Evolutionary conservation across 1,284 basidiomycete genomes (phyloP), one percentile per base, ranked within the genome.

Genomic region (Ustilago curta): DNA sequence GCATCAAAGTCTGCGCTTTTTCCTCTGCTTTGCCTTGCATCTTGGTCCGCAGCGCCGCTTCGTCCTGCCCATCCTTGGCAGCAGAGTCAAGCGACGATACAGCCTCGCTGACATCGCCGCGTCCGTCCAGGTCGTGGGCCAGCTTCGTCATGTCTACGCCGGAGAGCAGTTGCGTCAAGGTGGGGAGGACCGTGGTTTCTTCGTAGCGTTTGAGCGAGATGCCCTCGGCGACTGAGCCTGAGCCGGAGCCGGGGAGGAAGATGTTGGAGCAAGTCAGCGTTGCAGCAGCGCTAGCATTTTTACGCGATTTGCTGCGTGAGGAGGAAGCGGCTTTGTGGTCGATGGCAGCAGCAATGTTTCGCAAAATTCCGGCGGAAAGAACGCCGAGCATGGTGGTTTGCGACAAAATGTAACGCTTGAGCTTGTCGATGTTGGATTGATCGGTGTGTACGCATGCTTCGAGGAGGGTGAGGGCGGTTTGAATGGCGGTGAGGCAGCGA

Each of bases 351-450:
- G 68, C 65, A 18, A 70, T 47, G 54, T 77, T 77, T 39, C 77
- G 62, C 29, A 81, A 66, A 9, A 67, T 50, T 21, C 70, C 75
- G 16, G 65, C 55, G 5, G 67, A 69, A 7, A 77, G 66, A 16
- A 70, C 69, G 19, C 72, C 77, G 23, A 81, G 73, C 67, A 77
- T 71, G 7, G 79, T 78, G 25, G 68, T 53, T 25, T 69, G 63
- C 21, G 70, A 70, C 8, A 71, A 55, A 8, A 76, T 39, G 52
- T 67, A 71, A 43, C 73, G 73, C 51, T 71, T 68, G 32, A 76
- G 58, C 51, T 71, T 76, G 57, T 76, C 65, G 29, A 66, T 59
- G 42, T 54, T 48, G 23, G 45, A 9, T 25, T 58, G 55, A 29
- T 68, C 58, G 43, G 73, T 71, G 11, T 64, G 39, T 2, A 71